Percentiles rank a stretch among this genome's conserved stretches.
Evolutionary conservation across 2,329 filamentous ascomycete genomes (phyloP).

Genomic region (Aspergillus sp.): DNA sequence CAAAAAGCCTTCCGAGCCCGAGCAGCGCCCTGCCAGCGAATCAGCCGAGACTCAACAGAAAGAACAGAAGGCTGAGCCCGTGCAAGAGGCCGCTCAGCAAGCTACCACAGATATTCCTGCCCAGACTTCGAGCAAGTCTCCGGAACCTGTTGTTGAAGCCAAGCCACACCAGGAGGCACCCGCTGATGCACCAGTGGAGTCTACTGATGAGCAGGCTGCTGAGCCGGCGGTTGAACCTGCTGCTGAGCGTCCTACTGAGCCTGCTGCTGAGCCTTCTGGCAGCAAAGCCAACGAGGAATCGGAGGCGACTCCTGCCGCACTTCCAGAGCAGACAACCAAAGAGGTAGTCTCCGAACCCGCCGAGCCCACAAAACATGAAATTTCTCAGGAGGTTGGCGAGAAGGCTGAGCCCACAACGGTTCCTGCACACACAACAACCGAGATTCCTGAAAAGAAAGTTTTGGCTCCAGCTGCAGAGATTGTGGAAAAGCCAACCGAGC

Average conservation of each 20-base stretch:
- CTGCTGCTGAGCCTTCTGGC: neutral
- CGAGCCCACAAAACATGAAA: neutral
- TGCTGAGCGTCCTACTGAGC: constrained; percentile 8
- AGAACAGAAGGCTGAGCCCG: constrained; percentile 3
- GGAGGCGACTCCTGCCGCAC: neutral
- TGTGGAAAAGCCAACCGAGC: neutral
- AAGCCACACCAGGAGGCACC: neutral
- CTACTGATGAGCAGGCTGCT: constrained; percentile 10
- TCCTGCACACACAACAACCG: neutral
- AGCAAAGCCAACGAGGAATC: neutral
- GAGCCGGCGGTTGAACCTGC: neutral
- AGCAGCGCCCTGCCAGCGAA: constrained; percentile 7
- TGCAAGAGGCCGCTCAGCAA: neutral
- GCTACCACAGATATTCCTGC: neutral
- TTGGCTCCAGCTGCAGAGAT: neutral
- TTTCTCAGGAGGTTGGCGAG: constrained; percentile 6
- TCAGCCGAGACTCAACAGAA: constrained; percentile 1
- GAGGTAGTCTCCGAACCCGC: neutral
- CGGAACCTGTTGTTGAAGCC: neutral
- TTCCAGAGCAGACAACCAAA: neutral
- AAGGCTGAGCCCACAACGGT: constrained; percentile 11
- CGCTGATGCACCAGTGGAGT: neutral
- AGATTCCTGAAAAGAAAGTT: neutral
- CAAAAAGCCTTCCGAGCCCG: constrained; percentile 6
- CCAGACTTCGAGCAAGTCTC: neutral